Conservation (phyloP, 371 early-diverging fungal species). For the Mucor racemosus region DNA sequence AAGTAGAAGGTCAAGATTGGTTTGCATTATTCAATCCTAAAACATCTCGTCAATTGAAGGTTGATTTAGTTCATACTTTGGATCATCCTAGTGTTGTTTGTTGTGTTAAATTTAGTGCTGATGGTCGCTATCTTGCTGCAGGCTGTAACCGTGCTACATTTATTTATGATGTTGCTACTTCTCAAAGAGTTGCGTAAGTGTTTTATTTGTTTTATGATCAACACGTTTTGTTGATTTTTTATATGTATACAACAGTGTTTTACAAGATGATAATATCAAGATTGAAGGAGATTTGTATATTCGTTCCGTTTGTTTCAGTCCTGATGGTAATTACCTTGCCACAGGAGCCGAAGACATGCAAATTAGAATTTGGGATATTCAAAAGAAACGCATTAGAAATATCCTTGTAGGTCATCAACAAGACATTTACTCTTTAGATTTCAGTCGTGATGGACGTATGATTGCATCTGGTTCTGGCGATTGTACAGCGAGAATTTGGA, state of each 20-base stretch:
- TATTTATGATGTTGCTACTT: constrained; percentile 84
- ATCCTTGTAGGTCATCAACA: constrained; percentile 86
- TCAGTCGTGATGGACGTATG: constrained; percentile 86
- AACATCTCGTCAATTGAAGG: constrained; percentile 71
- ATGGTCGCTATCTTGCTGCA: constrained; percentile 92
- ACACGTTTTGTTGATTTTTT: background rate
- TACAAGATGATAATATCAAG: constrained; percentile 78
- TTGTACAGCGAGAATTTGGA: constrained; percentile 86
- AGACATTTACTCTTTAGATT: constrained; percentile 95
- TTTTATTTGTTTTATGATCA: background rate
- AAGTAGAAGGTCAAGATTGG: constrained; percentile 90
- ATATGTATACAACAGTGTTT: constrained; percentile 51
- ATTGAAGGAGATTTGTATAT: constrained; percentile 90
- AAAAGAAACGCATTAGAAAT: constrained; percentile 65
- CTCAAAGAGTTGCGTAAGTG: constrained; percentile 71
- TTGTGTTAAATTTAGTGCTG: constrained; percentile 93
- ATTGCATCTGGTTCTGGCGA: constrained; percentile 96
- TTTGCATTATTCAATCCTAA: constrained; percentile 83
- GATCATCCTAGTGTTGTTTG: constrained; percentile 94
- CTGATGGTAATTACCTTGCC: constrained; percentile 90
- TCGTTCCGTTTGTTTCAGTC: constrained; percentile 96
- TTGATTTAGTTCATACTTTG: constrained; percentile 84
- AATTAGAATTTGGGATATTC: constrained; percentile 85
- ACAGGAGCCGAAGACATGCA: constrained; percentile 98
- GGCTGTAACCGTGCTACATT: constrained; percentile 94